Evolutionary conservation across 768 basidiomycete genomes (phyloP).

Genomic region (Stropharia rugosoannulata): DNA sequence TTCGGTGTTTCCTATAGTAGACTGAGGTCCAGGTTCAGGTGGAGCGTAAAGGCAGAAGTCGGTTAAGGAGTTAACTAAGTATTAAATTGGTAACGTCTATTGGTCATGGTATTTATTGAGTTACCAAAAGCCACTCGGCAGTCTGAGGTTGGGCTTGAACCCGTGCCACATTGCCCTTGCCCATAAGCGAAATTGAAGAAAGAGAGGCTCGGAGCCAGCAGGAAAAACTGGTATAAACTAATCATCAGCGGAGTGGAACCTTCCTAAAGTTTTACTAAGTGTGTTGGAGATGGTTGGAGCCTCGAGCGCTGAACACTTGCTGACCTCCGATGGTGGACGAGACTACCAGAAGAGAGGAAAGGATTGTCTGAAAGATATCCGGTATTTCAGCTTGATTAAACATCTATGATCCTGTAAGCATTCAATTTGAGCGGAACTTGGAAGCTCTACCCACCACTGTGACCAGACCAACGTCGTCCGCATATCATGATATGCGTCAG

Average conservation of each 20-base stretch:
- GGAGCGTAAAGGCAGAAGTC: conserved; percentile 47
- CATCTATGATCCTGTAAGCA: no score
- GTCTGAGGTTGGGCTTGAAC: conserved; percentile 49
- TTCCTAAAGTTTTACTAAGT: no score
- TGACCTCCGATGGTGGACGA: no score
- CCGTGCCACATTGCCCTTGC: conserved; percentile 55
- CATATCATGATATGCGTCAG: no score
- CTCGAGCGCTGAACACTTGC: no score
- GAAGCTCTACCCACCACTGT: no score
- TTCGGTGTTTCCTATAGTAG: conserved; percentile 62
- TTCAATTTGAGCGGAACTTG: no score
- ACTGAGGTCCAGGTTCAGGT: conserved; percentile 47
- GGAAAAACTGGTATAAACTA: neutral
- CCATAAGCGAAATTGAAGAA: neutral
- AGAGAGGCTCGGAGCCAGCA: neutral
- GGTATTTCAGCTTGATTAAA: no score
- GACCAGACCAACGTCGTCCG: no score
- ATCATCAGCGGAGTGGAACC: neutral
- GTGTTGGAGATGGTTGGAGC: no score
- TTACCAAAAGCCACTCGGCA: conserved; percentile 69
- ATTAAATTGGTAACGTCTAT: conserved; percentile 4
- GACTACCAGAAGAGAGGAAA: no score
- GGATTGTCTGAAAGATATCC: no score
- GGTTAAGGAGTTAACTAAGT: conserved; percentile 54
- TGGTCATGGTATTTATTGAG: conserved; percentile 13